Evolutionary conservation across 179 eudicot genomes (phyloP).

Genomic region (Beta corolliflora): DNA sequence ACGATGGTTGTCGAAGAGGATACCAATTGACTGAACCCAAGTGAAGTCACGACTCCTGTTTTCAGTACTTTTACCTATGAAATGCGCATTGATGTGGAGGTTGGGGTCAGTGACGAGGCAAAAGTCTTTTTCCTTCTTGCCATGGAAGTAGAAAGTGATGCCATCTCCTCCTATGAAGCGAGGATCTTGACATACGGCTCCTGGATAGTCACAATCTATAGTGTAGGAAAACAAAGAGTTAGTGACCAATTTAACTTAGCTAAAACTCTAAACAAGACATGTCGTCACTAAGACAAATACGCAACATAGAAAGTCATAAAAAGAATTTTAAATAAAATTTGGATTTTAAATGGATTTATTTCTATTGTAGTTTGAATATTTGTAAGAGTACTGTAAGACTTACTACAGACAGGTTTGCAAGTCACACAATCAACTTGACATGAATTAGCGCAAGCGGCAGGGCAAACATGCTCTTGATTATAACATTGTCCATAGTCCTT

Average conservation of each 20-base stretch:
- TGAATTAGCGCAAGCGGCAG: constrained; percentile 40
- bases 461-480: constrained; percentile 39
- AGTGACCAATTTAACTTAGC: not conserved
- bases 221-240: not conserved
- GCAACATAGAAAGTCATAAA: not conserved
- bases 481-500: constrained; percentile 37
- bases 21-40: constrained; percentile 13
- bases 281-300: not conserved
- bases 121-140: constrained; percentile 7
- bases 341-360: not conserved
- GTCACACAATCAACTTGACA: constrained; percentile 43
- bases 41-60: constrained; percentile 5
- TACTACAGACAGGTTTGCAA: constrained; percentile 51
- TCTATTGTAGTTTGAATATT: not conserved
- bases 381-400: constrained; percentile 2
- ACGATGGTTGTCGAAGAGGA: constrained; percentile 2
- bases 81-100: constrained; percentile 14
- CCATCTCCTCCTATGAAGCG: constrained; percentile 23
- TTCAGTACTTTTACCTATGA: not conserved
- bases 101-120: constrained; percentile 7
- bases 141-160: constrained; percentile 12
- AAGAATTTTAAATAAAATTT: not conserved
- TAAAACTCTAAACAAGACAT: not conserved
- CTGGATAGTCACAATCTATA: constrained; percentile 15
- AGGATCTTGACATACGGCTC: constrained; percentile 11